These are phyloP conservation scores for Mucor indicus DNA, from an alignment of 371 early-diverging fungal genomes.

Conservation along the genomic window DNA sequence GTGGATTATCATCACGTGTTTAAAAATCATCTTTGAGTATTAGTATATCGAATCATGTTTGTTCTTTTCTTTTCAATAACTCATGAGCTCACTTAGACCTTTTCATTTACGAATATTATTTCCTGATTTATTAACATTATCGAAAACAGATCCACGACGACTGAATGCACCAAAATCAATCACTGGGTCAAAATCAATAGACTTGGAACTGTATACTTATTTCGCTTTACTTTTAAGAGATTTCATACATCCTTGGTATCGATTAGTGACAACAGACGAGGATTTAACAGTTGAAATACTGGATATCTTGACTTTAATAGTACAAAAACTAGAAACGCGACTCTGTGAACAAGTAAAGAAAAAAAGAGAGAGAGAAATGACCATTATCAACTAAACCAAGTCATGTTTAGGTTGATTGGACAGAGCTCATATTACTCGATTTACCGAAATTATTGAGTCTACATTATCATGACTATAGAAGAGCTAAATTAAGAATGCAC, in stretches of 20 bases:
- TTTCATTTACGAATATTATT: constrained; percentile 41
- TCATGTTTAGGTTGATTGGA: constrained; percentile 60
- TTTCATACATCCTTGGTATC: constrained; percentile 63
- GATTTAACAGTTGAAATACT: constrained; percentile 50
- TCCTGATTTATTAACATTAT: constrained; percentile 35
- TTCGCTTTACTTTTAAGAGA: constrained; percentile 56
- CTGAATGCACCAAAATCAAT: constrained; percentile 32
- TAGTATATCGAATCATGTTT: not conserved
- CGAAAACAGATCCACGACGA: constrained; percentile 40
- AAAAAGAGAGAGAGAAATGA: too few relatives aligned
- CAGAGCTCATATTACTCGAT: constrained; percentile 48
- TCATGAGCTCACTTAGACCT: constrained; percentile 14
- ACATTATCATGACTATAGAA: constrained; percentile 54
- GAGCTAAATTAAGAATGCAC: constrained; percentile 40
- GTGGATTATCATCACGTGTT: constrained; percentile 4
- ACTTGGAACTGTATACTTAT: constrained; percentile 58
- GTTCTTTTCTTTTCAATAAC: not conserved
- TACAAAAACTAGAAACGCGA: constrained; percentile 49
- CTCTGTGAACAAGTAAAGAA: constrained; percentile 35
- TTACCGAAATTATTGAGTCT: constrained; percentile 49
- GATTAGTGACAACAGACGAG: constrained; percentile 49
- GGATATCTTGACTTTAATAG: constrained; percentile 33
- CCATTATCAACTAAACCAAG: too few relatives aligned
- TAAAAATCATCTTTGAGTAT: not conserved
- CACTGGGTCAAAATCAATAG: constrained; percentile 44